Evolutionary conservation across 306 rosid species (phyloP), one percentile per base, ranked within the genome.

Genomic region (Neltuma alba): DNA sequence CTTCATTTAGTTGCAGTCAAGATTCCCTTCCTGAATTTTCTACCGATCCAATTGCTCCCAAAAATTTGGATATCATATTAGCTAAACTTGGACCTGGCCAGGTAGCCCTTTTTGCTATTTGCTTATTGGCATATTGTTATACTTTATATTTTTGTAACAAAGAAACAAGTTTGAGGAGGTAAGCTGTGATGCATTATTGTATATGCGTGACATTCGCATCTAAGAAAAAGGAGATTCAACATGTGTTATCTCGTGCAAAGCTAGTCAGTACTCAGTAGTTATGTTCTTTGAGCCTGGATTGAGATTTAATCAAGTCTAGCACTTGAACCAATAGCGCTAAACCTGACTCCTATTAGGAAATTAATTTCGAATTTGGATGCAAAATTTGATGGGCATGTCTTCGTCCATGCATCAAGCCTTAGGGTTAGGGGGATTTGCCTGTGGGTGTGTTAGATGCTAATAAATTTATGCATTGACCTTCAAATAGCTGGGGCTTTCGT

Each of bases 21-120:
- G 90, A 88, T 41, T 77, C 87, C 1, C 72, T 91, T 44, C 91
- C 92, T 38, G 92, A 89, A 82, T 90, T 96, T 85, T 81, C 93
- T 44, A 45, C 76, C 83, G 86, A 87, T 47, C 84, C 90, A 63
- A 75, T 82, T 75, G 76, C 75, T 61, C 90, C 89, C 33, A 84
- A 75, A 21, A 15, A 82, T 73, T 57, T 37, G 68, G 92, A 93
- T 83, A 93, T 93, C 82, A 84, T 84, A 81, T 66, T 96, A 72
- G 89, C 96, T 79, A 90, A 87, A 85, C 96, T 96, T 77, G 95
- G 91, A 55, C 86, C 92, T 75, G 96, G 96, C 69, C 97, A 96
- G 99, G 99, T 96, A 88, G 78, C 41, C 38, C 28, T 41, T 64
- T 31, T 80, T 16, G 66, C 50, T 55, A 40, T 40, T 16, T 23